A percentile compares a stretch with the other conserved stretches of the same genome.
Conservation (phyloP, 1,139 yeast genomes). For the Williopsis jadinii region DNA sequence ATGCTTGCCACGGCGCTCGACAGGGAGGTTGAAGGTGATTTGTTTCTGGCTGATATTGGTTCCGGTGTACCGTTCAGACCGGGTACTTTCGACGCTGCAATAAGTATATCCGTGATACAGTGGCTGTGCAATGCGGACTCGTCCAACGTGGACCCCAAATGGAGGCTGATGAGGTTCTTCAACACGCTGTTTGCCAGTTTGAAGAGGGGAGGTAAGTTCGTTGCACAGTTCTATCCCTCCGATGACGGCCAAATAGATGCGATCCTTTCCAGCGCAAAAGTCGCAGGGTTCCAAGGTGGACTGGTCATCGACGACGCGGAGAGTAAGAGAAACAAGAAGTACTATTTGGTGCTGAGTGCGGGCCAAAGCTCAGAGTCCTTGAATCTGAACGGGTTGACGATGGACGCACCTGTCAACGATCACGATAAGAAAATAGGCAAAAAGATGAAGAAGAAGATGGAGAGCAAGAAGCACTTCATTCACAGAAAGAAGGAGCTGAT, state of each 20-base stretch:
- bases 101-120: conserved; percentile 90
- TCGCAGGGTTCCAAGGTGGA: conserved; percentile 96
- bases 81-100: conserved; percentile 96
- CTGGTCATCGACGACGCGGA: conserved; percentile 91
- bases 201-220: conserved; percentile 93
- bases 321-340: conserved; percentile 83
- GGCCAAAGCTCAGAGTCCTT: conserved; percentile 62
- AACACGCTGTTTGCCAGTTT: conserved; percentile 81
- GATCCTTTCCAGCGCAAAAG: conserved; percentile 78
- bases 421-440: conserved; percentile 32
- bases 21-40: conserved; percentile 88
- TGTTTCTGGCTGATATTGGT: conserved; percentile 89
- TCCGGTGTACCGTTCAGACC: conserved; percentile 92
- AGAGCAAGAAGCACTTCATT: conserved; percentile 74
- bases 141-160: conserved; percentile 76
- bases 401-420: conserved; percentile 53
- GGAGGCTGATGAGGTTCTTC: conserved; percentile 74
- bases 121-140: conserved; percentile 98
- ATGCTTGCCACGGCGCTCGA: conserved; percentile 95
- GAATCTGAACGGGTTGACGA: conserved; percentile 72
- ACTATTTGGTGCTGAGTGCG: conserved; percentile 83
- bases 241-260: conserved; percentile 78
- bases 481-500: conserved; percentile 87
- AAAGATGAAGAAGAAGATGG: conserved; percentile 52
- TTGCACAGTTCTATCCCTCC: conserved; percentile 93